Evolutionary conservation across 2,329 filamentous ascomycete species (phyloP).

Genomic region (Sporothrix brasiliensis): DNA sequence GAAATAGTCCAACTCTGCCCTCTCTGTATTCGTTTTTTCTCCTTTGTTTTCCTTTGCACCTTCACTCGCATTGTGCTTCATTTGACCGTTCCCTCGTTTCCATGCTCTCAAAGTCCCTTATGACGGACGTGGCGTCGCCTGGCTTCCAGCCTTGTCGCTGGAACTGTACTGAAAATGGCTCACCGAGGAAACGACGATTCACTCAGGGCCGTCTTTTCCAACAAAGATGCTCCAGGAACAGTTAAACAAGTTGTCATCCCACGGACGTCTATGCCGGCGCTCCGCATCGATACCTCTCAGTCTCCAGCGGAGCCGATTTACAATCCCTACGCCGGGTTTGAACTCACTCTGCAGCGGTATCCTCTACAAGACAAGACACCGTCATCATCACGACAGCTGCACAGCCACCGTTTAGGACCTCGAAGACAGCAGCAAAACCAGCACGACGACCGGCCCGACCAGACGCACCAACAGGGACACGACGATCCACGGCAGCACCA

Average conservation of each 20-base stretch:
- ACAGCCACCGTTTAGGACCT: not conserved
- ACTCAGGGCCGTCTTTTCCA: not conserved
- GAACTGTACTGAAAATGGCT: constrained; percentile 27
- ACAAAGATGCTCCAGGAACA: not conserved
- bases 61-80: not conserved
- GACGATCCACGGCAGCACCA: not conserved
- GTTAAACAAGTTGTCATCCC: not conserved
- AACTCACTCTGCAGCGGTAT: not conserved
- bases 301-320: not conserved
- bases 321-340: constrained; percentile 2
- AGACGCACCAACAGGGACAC: constrained; percentile 3
- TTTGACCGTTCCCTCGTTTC: not conserved
- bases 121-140: constrained; percentile 26
- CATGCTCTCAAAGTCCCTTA: constrained; percentile 16
- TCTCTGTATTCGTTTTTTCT: not conserved
- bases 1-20: not conserved
- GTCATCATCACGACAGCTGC: not conserved
- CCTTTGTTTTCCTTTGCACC: not conserved
- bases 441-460: not conserved
- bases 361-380: not conserved
- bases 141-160: constrained; percentile 30
- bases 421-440: not conserved
- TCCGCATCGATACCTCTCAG: constrained; percentile 15
- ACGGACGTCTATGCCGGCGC: not conserved
- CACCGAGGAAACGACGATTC: not conserved